A percentile compares a stretch with the other conserved stretches of the same genome.
These are phyloP conservation scores for Naumovozyma dairenensis DNA, from an alignment of 805 yeast species.

Conservation along the genomic window DNA sequence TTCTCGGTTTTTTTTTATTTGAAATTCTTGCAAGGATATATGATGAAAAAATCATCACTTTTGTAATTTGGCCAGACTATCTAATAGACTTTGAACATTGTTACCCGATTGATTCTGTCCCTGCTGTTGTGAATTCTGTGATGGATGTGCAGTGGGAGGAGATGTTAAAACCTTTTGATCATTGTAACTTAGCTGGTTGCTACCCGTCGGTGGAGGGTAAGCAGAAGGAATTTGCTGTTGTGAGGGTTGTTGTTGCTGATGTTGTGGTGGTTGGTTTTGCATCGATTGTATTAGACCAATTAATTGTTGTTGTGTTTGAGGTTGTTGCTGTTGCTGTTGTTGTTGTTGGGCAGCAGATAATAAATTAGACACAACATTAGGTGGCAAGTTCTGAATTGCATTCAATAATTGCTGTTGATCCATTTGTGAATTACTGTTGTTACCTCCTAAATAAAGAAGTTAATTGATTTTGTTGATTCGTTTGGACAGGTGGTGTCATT, in stretches of 20 bases:
- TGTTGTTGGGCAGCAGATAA: constrained; percentile 28
- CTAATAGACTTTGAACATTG: constrained; percentile 31
- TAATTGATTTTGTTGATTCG: constrained; percentile 20
- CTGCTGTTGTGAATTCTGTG: constrained; percentile 1
- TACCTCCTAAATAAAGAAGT: constrained; percentile 15
- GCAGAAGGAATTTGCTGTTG: constrained; percentile 11
- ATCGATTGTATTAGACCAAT: constrained; percentile 27
- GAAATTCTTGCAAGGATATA: not conserved
- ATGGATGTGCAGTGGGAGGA: not conserved
- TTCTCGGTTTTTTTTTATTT: no score
- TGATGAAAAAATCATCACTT: constrained; percentile 10
- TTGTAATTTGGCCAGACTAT: constrained; percentile 31
- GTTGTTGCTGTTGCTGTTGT: constrained; percentile 24
- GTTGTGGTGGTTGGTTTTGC: constrained; percentile 17
- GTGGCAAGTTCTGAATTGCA: constrained; percentile 29
- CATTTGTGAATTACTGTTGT: constrained; percentile 14
- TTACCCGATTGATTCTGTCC: constrained; percentile 21
- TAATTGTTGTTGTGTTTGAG: constrained; percentile 21
- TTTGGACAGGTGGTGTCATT: no score
- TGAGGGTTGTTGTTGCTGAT: constrained; percentile 15
- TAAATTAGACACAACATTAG: constrained; percentile 26
- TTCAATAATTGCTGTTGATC: constrained; percentile 26
- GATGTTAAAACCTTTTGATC: not conserved
- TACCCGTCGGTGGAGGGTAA: constrained; percentile 11
- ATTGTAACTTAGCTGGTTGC: not conserved